Evolutionary conservation across 345 rosid species (phyloP).

Genomic region (Euclidium syriacum): DNA sequence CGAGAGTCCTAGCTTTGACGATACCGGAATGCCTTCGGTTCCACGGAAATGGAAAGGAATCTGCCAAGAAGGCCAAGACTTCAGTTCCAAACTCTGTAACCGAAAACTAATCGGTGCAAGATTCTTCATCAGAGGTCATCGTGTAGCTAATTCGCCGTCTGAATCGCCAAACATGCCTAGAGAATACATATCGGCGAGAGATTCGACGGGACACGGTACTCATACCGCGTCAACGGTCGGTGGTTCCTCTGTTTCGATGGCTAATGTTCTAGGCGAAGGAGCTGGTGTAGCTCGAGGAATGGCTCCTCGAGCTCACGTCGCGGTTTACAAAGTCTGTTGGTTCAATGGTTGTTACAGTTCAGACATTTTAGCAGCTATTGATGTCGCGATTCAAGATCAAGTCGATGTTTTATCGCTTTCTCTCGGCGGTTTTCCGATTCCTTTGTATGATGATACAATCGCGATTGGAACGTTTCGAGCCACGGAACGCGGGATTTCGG

Average conservation of each 20-base stretch:
- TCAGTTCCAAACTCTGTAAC: slow-evolving; percentile 60
- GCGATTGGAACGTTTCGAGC: slow-evolving; percentile 93
- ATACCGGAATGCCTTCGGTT: slow-evolving; percentile 55
- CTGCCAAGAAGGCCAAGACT: slow-evolving; percentile 72
- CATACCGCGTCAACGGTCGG: slow-evolving; percentile 87
- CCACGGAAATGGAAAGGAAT: slow-evolving; percentile 78
- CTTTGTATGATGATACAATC: slow-evolving; percentile 72
- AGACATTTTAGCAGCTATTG: slow-evolving; percentile 85
- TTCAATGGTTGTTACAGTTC: slow-evolving; percentile 81
- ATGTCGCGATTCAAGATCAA: slow-evolving; percentile 66
- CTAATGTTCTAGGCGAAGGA: slow-evolving; percentile 65
- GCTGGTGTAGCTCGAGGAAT: slow-evolving; percentile 82
- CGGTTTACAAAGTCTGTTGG: slow-evolving; percentile 91
- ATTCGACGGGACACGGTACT: slow-evolving; percentile 84
- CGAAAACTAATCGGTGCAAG: slow-evolving; percentile 79
- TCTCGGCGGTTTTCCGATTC: slow-evolving; percentile 79
- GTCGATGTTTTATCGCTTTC: slow-evolving; percentile 90
- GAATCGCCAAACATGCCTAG: slow-evolving; percentile 36
- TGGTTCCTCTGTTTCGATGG: slow-evolving; percentile 64
- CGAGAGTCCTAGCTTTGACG: slow-evolving; percentile 81
- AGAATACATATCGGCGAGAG: slow-evolving; percentile 72
- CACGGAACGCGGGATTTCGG: slow-evolving; percentile 72
- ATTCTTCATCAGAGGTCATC: slow-evolving; percentile 77
- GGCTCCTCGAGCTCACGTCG: slow-evolving; percentile 86
- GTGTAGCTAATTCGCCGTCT: slow-evolving; percentile 38